phyloP scores from a whole-genome alignment of 2,329 filamentous ascomycete genomes.

The Byssochlamys sp. region DNA sequence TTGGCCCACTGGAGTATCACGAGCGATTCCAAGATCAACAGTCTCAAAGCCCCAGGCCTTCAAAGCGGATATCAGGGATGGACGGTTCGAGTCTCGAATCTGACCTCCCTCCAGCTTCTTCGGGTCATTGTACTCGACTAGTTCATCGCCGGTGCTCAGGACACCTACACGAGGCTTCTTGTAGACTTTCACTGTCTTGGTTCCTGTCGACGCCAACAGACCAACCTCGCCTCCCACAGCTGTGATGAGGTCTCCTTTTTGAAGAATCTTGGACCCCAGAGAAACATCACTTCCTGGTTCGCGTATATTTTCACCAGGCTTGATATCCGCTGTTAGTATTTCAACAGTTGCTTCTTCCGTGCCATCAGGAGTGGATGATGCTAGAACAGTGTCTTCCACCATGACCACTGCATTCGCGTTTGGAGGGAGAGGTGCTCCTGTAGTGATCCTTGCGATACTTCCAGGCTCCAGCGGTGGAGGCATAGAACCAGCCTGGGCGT shows the following conservation, averaged over 20 bases:
- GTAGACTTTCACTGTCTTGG: constrained; percentile 60
- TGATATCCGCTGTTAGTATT: constrained; percentile 68
- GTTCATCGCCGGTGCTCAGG: constrained; percentile 88
- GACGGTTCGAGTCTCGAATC: constrained; percentile 86
- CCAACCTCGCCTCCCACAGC: constrained; percentile 85
- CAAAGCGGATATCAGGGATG: constrained; percentile 72
- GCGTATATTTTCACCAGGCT: constrained; percentile 74
- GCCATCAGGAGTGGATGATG: constrained; percentile 65
- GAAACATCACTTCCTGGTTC: constrained; percentile 83
- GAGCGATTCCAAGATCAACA: constrained; percentile 74
- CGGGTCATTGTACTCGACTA: constrained; percentile 60
- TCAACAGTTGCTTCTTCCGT: constrained; percentile 80
- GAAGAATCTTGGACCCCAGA: constrained; percentile 59
- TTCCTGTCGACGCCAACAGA: constrained; percentile 75
- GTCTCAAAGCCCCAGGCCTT: constrained; percentile 65
- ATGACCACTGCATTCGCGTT: constrained; percentile 88
- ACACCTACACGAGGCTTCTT: constrained; percentile 71
- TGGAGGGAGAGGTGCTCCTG: constrained; percentile 78
- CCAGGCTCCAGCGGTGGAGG: constrained; percentile 56
- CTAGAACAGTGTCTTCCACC: constrained; percentile 85
- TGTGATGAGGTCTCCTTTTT: constrained; percentile 71
- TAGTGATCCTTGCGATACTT: constrained; percentile 82
- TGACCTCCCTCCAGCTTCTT: constrained; percentile 63
- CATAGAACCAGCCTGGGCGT: constrained; percentile 65
- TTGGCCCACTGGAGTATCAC: constrained; percentile 47